A percentile compares a stretch with the other conserved stretches of the same genome.
Conservation (phyloP, 345 rosid genomes). For the Alliaria petiolata region DNA sequence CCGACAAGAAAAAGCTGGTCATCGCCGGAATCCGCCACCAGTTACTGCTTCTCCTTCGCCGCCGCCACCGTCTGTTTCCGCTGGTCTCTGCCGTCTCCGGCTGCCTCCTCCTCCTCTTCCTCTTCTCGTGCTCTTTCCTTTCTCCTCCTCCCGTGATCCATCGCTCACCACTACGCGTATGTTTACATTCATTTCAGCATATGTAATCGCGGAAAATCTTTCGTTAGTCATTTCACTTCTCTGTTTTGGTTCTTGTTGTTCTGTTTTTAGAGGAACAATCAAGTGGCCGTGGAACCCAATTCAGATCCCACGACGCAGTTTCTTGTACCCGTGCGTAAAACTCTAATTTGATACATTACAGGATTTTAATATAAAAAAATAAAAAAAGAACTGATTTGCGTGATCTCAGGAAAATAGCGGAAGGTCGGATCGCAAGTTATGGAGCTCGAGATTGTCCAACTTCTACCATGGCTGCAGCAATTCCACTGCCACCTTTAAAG, state of each 20-base stretch:
- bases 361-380: background rate
- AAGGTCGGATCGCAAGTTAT: slow-evolving; percentile 45
- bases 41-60: slow-evolving; percentile 44
- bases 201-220: background rate
- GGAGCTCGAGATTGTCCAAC: slow-evolving; percentile 62
- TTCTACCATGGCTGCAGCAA: slow-evolving; percentile 78
- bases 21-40: slow-evolving; percentile 32
- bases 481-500: slow-evolving; percentile 47
- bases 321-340: slow-evolving; percentile 55
- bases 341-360: background rate
- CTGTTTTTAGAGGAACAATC: slow-evolving; percentile 26
- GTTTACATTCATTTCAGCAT: background rate
- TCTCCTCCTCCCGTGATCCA: slow-evolving; percentile 49
- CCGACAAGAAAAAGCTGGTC: slow-evolving; percentile 28
- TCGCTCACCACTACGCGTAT: slow-evolving; percentile 20
- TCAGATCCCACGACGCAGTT: slow-evolving; percentile 23
- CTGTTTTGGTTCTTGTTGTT: background rate
- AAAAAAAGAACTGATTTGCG: background rate
- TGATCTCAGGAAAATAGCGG: slow-evolving; percentile 47
- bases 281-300: slow-evolving; percentile 27
- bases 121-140: slow-evolving; percentile 41
- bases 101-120: slow-evolving; percentile 54
- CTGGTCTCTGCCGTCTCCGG: slow-evolving; percentile 54
- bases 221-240: background rate
- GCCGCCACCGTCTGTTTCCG: slow-evolving; percentile 57